Base-by-base conservation (phyloP, 179 eudicot species). In the Heliamphora pulchella region DNA sequence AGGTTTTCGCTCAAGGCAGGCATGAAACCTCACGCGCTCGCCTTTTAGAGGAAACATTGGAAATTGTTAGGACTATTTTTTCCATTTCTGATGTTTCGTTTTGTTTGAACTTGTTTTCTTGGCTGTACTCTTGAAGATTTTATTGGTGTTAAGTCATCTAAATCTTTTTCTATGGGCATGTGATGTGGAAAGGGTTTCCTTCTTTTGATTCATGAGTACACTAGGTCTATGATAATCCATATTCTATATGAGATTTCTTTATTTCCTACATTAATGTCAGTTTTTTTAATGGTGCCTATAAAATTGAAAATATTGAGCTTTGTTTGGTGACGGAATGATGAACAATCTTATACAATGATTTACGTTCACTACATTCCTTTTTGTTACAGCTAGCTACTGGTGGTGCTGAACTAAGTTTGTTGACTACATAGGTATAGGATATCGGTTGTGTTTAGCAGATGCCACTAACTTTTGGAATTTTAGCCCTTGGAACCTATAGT, bases 1-100 rank as follows among this genome's bases (percentile, higher is more conserved):
- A 86, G 90, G 46, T 90, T 91, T 73, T 87, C 91, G 5, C 87
- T 89, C 70, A 89, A 87, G 88, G 84, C 84, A 63, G 88, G 90
- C 84, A 80, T 83, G 87, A 87, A 87, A 65, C 90, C 90, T 18
- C 90, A 87, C 71, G 90, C 85, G 84, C 86, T 85, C 53, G 83
- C 80, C 82, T 87, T 85, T 79, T 87, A 87, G 81, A 84, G 65
- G 44, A 58, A 57, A 70, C 2, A 41, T 5, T 65, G 66, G 14
- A 63, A n/a, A 11, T 73, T 55, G 48, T 65, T 74, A 53, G 71
- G 59, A 43, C 54, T 7, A 22, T 72, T 9, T 43, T 53, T 71
- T 62, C 8, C 5, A 8, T 8, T 13, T 58, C 18, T 14, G 66
- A 44, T 68, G 58, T 51, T 74, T 0, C 59, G 39, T 69, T 78